Evolutionary conservation across 352 stramenopile genomes (phyloP), one percentile per base, ranked within the genome.

Genomic region (Phytophthora vignae): DNA sequence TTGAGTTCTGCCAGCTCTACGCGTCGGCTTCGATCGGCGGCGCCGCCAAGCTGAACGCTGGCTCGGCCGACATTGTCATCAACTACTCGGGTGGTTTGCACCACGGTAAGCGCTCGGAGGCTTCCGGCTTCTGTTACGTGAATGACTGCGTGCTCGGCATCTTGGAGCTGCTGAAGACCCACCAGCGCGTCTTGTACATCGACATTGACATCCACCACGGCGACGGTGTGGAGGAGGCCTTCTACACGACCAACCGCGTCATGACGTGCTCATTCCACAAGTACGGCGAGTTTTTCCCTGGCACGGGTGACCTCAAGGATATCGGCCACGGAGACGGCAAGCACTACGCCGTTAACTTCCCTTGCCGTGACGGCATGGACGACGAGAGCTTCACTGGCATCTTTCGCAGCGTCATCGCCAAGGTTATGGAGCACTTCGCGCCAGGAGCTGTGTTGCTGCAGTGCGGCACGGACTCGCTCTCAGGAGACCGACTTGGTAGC

Each of bases 141-240:
- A 99, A 99, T 79, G 98, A 99, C 82, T 99, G 96, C 73, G 98
- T 99, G 36, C 82, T 99, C 25, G 98, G 96, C 31, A 99, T 99
- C 79, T 74, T 99, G 38, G 98, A 99, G 76, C 80, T 99, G 22
- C 83, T 99, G 21, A 99, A 99, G 81, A 90, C 83, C 31, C 96
- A 99, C 77, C 87, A 98, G 67, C 92, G 98, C 60, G 98, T 99
- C 27, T 83, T 99, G 27, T 99, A 99, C 82, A 99, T 99, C 67
- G 98, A 99, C 81, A 99, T 99, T 88, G 98, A 99, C 77, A 99
- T 99, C 73, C 98, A 99, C 83, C 98, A 99, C 81, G 98, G 97
- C 31, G 98, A 99, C 73, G 98, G 97, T 42, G 98, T 99, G 33
- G 98, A 99, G 69, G 98, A 99, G 73, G 98, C 98, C n/a, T 99